Evolutionary conservation across 495 filamentous ascomycete genomes (phyloP).

Genomic region (Xanthoparmelia taractica): DNA sequence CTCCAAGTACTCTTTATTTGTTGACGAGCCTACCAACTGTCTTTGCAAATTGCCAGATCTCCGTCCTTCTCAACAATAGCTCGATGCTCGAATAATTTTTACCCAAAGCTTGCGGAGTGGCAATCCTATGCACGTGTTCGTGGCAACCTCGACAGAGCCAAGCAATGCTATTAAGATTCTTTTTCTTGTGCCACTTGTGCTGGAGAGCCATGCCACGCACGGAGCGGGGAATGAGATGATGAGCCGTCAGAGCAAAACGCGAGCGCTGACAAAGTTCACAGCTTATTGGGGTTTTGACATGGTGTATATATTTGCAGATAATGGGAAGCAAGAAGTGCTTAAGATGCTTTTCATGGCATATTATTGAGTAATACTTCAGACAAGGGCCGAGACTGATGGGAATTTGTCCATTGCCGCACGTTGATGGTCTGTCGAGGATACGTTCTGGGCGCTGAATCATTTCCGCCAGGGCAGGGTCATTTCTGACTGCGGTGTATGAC

Average conservation of each 20-base stretch:
- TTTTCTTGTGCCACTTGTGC: not conserved
- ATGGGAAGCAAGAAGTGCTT: not conserved
- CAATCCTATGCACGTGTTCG: not conserved
- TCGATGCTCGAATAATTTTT: conserved; percentile 3
- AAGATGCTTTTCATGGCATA: not conserved
- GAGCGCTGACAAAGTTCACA: conserved; percentile 1
- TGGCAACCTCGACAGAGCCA: conserved; percentile 11
- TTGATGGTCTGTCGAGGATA: not conserved
- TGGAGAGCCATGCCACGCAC: not conserved
- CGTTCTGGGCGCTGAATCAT: not conserved
- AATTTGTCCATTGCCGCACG: not conserved
- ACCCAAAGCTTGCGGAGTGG: not conserved
- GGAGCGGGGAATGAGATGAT: conserved; percentile 4
- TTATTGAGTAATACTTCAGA: not conserved
- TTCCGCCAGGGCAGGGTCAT: not conserved
- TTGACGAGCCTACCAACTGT: not conserved
- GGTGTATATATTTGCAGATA: not conserved
- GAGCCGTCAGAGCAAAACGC: not conserved
- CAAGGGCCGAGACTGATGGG: not conserved
- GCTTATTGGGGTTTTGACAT: not conserved
- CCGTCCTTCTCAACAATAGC: conserved; percentile 4
- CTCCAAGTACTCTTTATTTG: not conserved
- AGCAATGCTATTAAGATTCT: not conserved
- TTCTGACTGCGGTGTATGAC: not conserved
- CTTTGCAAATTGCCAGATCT: not conserved